These are phyloP conservation scores for Phytophthora boehmeriae DNA, from an alignment of 352 stramenopile species.

Conservation along the genomic window DNA sequence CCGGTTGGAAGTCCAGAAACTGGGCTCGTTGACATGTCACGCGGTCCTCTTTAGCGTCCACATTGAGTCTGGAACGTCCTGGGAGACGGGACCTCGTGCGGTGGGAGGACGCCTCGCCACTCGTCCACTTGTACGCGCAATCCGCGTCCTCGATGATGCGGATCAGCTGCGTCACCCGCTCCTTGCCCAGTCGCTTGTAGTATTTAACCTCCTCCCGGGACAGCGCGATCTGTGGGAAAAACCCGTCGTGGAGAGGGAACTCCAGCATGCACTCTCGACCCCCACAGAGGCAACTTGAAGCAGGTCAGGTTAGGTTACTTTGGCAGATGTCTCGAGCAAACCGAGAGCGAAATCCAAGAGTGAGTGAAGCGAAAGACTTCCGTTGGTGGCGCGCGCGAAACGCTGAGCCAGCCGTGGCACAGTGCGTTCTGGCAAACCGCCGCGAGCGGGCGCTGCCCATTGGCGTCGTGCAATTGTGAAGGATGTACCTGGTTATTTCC, in stretches of 20 bases:
- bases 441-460: background rate
- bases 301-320: too few species aligned
- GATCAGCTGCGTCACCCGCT: conserved; percentile 73
- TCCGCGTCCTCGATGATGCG: conserved; percentile 83
- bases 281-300: background rate
- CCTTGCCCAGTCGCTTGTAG: conserved; percentile 80
- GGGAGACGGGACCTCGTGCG: conserved; percentile 15
- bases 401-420: background rate
- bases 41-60: conserved; percentile 18
- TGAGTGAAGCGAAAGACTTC: background rate
- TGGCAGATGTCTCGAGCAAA: too few species aligned
- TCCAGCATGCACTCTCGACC: conserved; percentile 40
- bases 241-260: conserved; percentile 77
- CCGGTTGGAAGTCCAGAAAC: conserved; percentile 72
- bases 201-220: conserved; percentile 70
- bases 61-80: conserved; percentile 10
- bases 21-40: conserved; percentile 55
- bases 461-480: background rate
- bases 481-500: too few species aligned
- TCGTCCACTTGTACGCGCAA: conserved; percentile 77
- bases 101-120: conserved; percentile 3
- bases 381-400: conserved; percentile 3
- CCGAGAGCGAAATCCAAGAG: too few species aligned
- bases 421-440: background rate
- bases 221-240: conserved; percentile 84